Conservation (phyloP, 495 filamentous ascomycete genomes). For the Umbilicaria muhlenbergii region DNA sequence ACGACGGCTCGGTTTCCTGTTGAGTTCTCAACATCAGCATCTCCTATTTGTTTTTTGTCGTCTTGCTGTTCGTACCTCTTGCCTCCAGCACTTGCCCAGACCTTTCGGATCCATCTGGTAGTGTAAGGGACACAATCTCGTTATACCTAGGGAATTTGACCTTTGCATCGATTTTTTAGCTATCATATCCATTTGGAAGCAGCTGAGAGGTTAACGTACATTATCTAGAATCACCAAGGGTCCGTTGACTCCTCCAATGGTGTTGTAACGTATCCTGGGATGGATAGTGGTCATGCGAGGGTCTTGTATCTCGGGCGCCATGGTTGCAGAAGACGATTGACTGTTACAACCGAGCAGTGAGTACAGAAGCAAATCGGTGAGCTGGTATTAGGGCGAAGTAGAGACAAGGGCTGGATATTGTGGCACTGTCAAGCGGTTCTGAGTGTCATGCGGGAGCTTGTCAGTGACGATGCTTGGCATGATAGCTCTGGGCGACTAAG, state of each 20-base stretch:
- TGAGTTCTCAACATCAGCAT: neutral
- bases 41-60: neutral
- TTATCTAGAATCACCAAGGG: constrained; percentile 94
- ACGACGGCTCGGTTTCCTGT: constrained; percentile 83
- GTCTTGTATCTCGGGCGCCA: constrained; percentile 48
- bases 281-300: constrained; percentile 68
- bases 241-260: constrained; percentile 93
- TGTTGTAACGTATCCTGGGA: constrained; percentile 91
- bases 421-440: too few species aligned
- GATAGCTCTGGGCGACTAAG: too few species aligned
- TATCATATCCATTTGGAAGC: neutral
- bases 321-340: constrained; percentile 17
- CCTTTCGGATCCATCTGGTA: constrained; percentile 87
- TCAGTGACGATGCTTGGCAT: too few species aligned
- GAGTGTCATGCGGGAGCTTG: too few species aligned
- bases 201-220: constrained; percentile 30
- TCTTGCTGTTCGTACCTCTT: constrained; percentile 44
- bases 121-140: constrained; percentile 91
- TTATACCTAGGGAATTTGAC: constrained; percentile 97
- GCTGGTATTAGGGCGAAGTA: neutral
- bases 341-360: neutral
- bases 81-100: constrained; percentile 96
- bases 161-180: constrained; percentile 22
- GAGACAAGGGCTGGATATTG: too few species aligned
- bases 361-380: neutral